Conservation (phyloP, 2,329 filamentous ascomycete genomes). For the Neofusicoccum cordaticola region DNA sequence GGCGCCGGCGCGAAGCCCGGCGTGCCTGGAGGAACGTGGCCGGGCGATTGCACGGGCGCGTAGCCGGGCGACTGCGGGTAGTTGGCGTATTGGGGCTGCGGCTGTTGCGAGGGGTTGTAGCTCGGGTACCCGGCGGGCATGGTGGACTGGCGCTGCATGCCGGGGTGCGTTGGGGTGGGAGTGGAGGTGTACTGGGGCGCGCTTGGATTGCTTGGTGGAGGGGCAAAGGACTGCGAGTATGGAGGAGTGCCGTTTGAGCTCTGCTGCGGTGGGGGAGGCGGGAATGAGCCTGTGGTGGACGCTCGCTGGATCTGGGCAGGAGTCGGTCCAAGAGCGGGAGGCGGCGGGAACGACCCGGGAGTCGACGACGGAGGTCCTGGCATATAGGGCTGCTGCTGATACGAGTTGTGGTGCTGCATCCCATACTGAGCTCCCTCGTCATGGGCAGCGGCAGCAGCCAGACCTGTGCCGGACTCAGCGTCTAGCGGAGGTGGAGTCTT, state of each 20-base stretch:
- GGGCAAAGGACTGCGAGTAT: conserved; percentile 35
- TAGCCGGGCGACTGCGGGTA: conserved; percentile 35
- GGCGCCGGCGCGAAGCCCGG: conserved; percentile 19
- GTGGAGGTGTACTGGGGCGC: conserved; percentile 25
- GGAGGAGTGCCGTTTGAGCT: conserved; percentile 19
- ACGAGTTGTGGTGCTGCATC: conserved; percentile 28
- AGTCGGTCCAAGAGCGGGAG: conserved; percentile 23
- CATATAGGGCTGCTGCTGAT: conserved; percentile 39
- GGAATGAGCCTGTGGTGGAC: conserved; percentile 34
- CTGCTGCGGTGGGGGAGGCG: conserved; percentile 27
- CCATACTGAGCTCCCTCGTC: conserved; percentile 34
- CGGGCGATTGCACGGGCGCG: conserved; percentile 26
- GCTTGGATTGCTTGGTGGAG: conserved; percentile 30
- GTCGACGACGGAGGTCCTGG: conserved; percentile 39
- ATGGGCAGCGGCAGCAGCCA: conserved; percentile 38
- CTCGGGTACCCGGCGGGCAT: conserved; percentile 23
- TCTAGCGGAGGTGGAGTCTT: conserved; percentile 77
- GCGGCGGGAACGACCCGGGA: conserved; percentile 30
- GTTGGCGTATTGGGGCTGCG: conserved; percentile 36
- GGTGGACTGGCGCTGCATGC: conserved; percentile 30
- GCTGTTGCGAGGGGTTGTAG: conserved; percentile 1
- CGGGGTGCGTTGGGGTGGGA: conserved; percentile 24
- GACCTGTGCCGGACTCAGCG: conserved; percentile 50
- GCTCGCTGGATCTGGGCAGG: conserved; percentile 29
- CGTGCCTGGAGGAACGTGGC: conserved; percentile 20